Evolutionary conservation across 345 rosid species (phyloP), one percentile per base, ranked within the genome.

Genomic region (Balakata baccata): DNA sequence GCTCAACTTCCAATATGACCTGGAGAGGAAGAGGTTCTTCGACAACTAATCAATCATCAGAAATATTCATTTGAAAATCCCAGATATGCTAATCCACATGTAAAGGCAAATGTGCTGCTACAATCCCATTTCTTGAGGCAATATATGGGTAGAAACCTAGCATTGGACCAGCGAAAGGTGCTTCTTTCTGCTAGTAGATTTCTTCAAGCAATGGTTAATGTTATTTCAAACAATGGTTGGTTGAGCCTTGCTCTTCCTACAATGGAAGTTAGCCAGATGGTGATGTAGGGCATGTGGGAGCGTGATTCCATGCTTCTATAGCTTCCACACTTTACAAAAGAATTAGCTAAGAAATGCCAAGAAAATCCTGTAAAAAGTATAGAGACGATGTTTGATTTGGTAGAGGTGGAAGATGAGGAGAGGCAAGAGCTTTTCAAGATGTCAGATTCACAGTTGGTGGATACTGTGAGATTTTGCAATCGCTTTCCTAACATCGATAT

Each of bases 281-380:
- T 90, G 81, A 90, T 95, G 11, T 97, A 94, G 74, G 97, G 92
- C 75, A 87, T 92, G 89, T 92, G 98, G 98, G 97, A 94, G 85
- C 90, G 92, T 37, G 97, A 90, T 80, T 86, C 98, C 17, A 86
- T 90, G 91, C 98, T 92, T 70, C 80, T 90, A 57, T 94, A 92
- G 87, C 91, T 94, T 73, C 98, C 97, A n/a, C 91, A 94, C 80
- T 92, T 89, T 80, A 87, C 93, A 12, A 87, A 89, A 77, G 97
- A 94, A 5, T 67, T 89, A 56, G 98, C 95, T 45, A 94, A 81
- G 86, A 86, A 65, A 78, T 92, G 97, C 78, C 92, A 79, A 74
- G 98, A 92, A 85, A 89, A 92, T 71, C 91, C 93, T 0, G 92
- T 91, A 49, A 89, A 85, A 83, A 85, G 72, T 75, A 82, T 92